phyloP scores from a whole-genome alignment of 2,329 filamentous ascomycete genomes.

The Hirsutella minnesotensis region DNA sequence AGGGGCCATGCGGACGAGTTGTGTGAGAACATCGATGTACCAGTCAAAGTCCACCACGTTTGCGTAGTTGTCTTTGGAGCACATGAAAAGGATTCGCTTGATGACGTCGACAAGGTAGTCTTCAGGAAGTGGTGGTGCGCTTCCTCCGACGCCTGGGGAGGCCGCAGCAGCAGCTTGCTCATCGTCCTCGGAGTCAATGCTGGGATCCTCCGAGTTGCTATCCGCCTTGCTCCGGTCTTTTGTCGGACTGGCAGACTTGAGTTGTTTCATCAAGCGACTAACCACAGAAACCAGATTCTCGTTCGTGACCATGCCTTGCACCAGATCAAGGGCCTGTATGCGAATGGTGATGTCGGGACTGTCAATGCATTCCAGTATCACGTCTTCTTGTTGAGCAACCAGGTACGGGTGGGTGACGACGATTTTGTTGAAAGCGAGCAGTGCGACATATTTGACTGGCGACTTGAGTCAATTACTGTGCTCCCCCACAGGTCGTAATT shows the following conservation, averaged over 20 bases:
- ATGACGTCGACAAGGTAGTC: slow-evolving; percentile 82
- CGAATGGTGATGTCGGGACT: slow-evolving; percentile 93
- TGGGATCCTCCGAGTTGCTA: slow-evolving; percentile 32
- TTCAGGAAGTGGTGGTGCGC: slow-evolving; percentile 58
- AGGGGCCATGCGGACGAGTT: slow-evolving; percentile 64
- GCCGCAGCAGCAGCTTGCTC: slow-evolving; percentile 29
- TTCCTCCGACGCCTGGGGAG: slow-evolving; percentile 19
- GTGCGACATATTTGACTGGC: slow-evolving; percentile 88
- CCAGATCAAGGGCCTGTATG: slow-evolving; percentile 81
- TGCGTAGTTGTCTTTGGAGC: slow-evolving; percentile 75
- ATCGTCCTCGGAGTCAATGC: slow-evolving; percentile 38
- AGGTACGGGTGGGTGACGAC: slow-evolving; percentile 78
- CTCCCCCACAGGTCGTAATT: neutral
- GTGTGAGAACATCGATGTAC: slow-evolving; percentile 85
- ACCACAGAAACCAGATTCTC: slow-evolving; percentile 80
- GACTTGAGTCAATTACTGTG: too few species aligned
- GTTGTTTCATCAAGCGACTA: slow-evolving; percentile 74
- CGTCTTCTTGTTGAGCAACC: slow-evolving; percentile 86
- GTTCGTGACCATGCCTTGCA: slow-evolving; percentile 83
- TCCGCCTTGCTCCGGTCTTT: slow-evolving; percentile 30
- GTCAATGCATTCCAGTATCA: slow-evolving; percentile 92
- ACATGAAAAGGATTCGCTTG: slow-evolving; percentile 74
- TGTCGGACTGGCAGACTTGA: slow-evolving; percentile 51
- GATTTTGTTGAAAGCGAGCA: slow-evolving; percentile 92
- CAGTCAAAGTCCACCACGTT: slow-evolving; percentile 89